phyloP scores from a whole-genome alignment of 2,329 filamentous ascomycete genomes.

The Fusarium denticulatum region DNA sequence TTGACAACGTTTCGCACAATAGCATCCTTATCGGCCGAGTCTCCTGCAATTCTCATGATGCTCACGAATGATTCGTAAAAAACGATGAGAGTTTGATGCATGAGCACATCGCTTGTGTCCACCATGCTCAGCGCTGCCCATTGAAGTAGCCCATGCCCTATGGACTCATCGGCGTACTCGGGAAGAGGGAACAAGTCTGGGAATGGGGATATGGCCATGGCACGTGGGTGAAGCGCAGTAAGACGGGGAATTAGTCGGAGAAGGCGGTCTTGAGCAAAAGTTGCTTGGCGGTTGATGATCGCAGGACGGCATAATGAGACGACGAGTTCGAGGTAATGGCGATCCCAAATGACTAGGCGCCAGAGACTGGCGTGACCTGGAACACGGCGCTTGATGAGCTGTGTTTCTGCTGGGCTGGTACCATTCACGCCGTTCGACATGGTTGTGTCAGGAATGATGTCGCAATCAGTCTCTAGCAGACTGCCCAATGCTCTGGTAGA shows the following conservation, averaged over 20 bases:
- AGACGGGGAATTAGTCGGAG: conserved; percentile 63
- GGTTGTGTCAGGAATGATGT: conserved; percentile 44
- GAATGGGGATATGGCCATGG: conserved; percentile 51
- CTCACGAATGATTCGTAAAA: conserved; percentile 63
- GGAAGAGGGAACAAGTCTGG: conserved; percentile 31
- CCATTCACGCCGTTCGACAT: conserved; percentile 29
- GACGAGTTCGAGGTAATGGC: conserved; percentile 57
- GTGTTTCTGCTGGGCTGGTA: conserved; percentile 45
- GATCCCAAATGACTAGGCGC: conserved; percentile 61
- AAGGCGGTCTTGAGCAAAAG: conserved; percentile 63
- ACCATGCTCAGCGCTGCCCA: conserved; percentile 64
- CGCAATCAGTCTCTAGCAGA: conserved; percentile 66
- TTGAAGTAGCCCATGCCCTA: conserved; percentile 56
- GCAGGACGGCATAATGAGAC: conserved; percentile 49
- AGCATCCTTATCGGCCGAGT: conserved; percentile 48
- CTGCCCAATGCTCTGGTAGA: conserved; percentile 62
- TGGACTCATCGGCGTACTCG: conserved; percentile 24
- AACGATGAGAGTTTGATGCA: conserved; percentile 62
- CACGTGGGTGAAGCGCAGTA: conserved; percentile 56
- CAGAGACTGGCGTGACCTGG: conserved; percentile 65
- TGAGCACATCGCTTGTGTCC: conserved; percentile 58
- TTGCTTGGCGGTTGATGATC: conserved; percentile 51
- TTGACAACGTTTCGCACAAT: conserved; percentile 53
- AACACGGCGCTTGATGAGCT: conserved; percentile 51
- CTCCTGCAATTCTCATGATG: conserved; percentile 56